phyloP scores from a whole-genome alignment of 768 basidiomycete species.

The Amylocystis lapponica region DNA sequence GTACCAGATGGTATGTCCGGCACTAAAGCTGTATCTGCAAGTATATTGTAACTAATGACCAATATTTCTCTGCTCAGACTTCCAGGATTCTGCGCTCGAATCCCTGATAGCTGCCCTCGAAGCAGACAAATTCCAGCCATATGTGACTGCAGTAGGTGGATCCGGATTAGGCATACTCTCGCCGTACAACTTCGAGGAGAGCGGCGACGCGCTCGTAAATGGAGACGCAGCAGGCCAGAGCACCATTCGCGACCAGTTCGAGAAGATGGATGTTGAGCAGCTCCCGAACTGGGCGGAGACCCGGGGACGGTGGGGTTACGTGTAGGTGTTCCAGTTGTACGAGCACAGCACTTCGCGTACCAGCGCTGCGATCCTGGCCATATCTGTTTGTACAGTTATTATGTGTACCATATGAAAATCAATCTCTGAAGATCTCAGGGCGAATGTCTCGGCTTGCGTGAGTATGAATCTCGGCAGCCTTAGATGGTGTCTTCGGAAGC shows the following conservation, averaged over 20 bases:
- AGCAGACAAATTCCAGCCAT: conserved; percentile 67
- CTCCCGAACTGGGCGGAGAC: conserved; percentile 48
- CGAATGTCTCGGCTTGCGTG: too few relatives aligned
- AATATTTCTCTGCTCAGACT: too few relatives aligned
- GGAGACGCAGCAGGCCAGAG: too few relatives aligned
- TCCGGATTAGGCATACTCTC: conserved; percentile 85
- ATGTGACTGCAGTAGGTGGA: conserved; percentile 91
- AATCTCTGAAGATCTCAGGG: too few relatives aligned
- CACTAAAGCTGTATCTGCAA: conserved; percentile 1
- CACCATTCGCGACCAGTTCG: conserved; percentile 34
- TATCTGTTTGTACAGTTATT: too few relatives aligned
- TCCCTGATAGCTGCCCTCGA: conserved; percentile 56
- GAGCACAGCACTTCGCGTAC: too few relatives aligned
- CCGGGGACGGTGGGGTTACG: conserved; percentile 59
- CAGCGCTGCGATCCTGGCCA: too few relatives aligned
- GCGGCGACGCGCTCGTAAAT: conserved; percentile 1
- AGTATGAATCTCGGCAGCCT: too few relatives aligned
- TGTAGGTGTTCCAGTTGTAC: too few relatives aligned
- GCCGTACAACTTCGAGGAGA: conserved; percentile 30
- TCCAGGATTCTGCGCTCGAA: conserved; percentile 52
- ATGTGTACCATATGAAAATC: too few relatives aligned
- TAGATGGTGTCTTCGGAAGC: too few relatives aligned
- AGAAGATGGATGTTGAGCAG: conserved; percentile 33
- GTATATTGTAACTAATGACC: neutral
- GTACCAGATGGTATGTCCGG: conserved; percentile 78